Evolutionary conservation across 768 basidiomycete species (phyloP).

Genomic region (Collybiopsis luxurians): DNA sequence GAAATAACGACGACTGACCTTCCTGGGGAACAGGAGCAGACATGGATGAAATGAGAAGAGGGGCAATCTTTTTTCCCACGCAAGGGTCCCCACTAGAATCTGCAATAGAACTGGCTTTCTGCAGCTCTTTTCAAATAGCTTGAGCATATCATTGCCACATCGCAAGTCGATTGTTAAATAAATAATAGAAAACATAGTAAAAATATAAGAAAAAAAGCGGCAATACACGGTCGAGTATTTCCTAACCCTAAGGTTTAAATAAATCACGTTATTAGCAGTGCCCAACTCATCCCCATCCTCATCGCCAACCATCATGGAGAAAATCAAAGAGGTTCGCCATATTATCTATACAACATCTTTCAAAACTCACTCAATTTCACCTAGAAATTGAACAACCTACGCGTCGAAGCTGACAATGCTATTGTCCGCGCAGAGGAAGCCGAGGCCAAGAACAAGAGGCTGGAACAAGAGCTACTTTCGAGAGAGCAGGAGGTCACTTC

Average conservation of each 20-base stretch:
- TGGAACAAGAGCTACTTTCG: constrained; percentile 68
- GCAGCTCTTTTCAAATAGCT: too few relatives aligned
- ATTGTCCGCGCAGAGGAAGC: constrained; percentile 82
- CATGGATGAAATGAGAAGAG: constrained; percentile 42
- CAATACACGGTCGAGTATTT: too few relatives aligned
- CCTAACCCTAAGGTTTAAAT: neutral
- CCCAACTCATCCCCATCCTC: neutral
- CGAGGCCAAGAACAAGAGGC: constrained; percentile 78
- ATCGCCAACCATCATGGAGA: constrained; percentile 33
- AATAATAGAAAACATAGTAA: too few relatives aligned
- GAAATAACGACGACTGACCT: constrained; percentile 43
- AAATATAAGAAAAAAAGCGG: too few relatives aligned
- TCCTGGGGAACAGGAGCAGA: constrained; percentile 74
- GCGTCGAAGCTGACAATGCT: constrained; percentile 81
- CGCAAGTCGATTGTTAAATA: too few relatives aligned
- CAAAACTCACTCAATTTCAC: constrained; percentile 2
- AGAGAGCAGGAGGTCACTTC: constrained; percentile 88
- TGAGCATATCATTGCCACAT: too few relatives aligned
- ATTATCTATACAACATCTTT: neutral
- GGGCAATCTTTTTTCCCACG: too few relatives aligned
- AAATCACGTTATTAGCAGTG: neutral
- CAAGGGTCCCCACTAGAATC: too few relatives aligned
- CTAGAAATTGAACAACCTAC: constrained; percentile 76
- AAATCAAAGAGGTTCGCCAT: constrained; percentile 46
- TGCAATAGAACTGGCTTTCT: too few relatives aligned